These are phyloP conservation scores for Arthrobotrys megalospora DNA, from an alignment of 2,329 filamentous ascomycete species.

Conservation along the genomic window DNA sequence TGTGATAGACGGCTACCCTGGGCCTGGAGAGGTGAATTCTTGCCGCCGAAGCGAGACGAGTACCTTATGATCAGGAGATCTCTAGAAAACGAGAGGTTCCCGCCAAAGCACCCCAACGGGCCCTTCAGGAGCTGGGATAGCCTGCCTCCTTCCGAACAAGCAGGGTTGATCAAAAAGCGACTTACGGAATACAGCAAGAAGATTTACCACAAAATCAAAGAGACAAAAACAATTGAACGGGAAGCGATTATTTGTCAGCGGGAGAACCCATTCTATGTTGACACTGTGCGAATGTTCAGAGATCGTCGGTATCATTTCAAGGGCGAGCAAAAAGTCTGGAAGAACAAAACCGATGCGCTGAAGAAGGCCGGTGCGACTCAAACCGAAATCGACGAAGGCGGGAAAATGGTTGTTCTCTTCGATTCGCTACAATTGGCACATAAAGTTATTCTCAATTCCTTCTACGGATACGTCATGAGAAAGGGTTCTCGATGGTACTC, in stretches of 20 bases:
- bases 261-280: slow-evolving; percentile 98
- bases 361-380: slow-evolving; percentile 84
- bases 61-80: slow-evolving; percentile 99
- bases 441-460: slow-evolving; percentile 99
- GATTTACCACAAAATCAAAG: slow-evolving; percentile 99
- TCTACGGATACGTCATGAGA: slow-evolving; percentile 99
- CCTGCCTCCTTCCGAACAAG: slow-evolving; percentile 84
- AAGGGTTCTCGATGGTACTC: slow-evolving; percentile 99
- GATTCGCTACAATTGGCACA: slow-evolving; percentile 97
- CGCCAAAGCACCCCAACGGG: slow-evolving; percentile 80
- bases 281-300: slow-evolving; percentile 95
- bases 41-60: slow-evolving; percentile 95
- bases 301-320: slow-evolving; percentile 99
- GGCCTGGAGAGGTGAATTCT: slow-evolving; percentile 97
- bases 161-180: slow-evolving; percentile 83
- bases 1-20: slow-evolving; percentile 95
- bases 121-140: slow-evolving; percentile 84
- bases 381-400: slow-evolving; percentile 88
- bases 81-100: slow-evolving; percentile 92
- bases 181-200: slow-evolving; percentile 96
- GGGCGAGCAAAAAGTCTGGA: slow-evolving; percentile 98
- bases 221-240: slow-evolving; percentile 89
- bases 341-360: slow-evolving; percentile 90
- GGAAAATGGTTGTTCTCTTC: slow-evolving; percentile 98
- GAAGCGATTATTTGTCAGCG: slow-evolving; percentile 98